Evolutionary conservation across 495 filamentous ascomycete genomes (phyloP), one percentile per base, ranked within the genome.

Genomic region (Symbiotaphrina buchneri): DNA sequence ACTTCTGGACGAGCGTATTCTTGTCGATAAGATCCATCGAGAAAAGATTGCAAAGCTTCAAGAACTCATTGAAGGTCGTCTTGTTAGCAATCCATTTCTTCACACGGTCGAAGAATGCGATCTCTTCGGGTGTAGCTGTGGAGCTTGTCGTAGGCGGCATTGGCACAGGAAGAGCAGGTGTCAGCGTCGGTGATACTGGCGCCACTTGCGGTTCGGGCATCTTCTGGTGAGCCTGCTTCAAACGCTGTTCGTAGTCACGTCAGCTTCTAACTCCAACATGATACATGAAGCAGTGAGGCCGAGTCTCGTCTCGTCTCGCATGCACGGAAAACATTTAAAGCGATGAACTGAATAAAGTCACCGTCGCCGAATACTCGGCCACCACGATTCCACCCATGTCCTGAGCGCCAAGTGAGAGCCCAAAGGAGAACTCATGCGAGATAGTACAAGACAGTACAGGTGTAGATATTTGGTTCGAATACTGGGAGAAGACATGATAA

Each of bases 21-120:
- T 72, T 75, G 41, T 81, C 79, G 37, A 99, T 82, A 7, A 95
- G 56, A 37, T 87, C 83, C 39, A 84, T 76, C 5, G 75, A 82
- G 51, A 79, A 95, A 18, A 99, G 59, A 36, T 94, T 94, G 53
- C 84, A 81, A 3, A 94, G 64, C 52, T 95, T 95, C 36, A 95
- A 55, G 49, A 95, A 95, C 43, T 99, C 90, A 39, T 72, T 82
- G 57, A 81, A 87, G 8, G 71, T 75, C 33, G 75, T 74, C 45
- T 91, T 79, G 47, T 95, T 95, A 23, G 69, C 68, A 37, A 99
- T 78, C 49, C 72, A 84, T 49, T 99, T 99, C 63, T 91, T 94
- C 28, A 87, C 82, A 10, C 82, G 70, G 28, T 99, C 90, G 37
- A 99, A 99, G 50, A 94, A 93, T 1, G 72, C 69, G 18, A 94